Conservation (phyloP, 1,284 basidiomycete genomes). For the Apiotrichum brassicae region DNA sequence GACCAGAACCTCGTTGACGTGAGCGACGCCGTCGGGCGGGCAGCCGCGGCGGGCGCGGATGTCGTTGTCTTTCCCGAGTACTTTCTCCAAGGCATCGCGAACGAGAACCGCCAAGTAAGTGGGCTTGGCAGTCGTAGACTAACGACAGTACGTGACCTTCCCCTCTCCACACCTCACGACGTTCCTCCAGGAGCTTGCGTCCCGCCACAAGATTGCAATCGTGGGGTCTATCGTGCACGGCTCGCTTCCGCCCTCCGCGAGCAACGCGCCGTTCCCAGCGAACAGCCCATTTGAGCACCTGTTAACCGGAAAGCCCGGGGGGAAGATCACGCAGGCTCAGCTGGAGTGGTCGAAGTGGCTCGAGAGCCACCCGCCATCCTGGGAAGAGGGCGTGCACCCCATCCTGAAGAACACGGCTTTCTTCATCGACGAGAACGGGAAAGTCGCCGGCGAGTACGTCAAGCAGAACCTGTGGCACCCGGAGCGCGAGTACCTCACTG, state of each 20-base stretch:
- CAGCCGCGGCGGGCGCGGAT: slow-evolving; percentile 25
- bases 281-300: slow-evolving; percentile 31
- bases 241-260: not conserved
- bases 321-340: slow-evolving; percentile 5
- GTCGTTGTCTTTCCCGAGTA: slow-evolving; percentile 47
- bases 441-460: slow-evolving; percentile 31
- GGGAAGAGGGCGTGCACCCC: slow-evolving; percentile 22
- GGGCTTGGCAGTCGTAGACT: not conserved
- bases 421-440: slow-evolving; percentile 37
- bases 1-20: slow-evolving; percentile 24
- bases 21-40: slow-evolving; percentile 21
- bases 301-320: slow-evolving; percentile 12
- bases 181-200: slow-evolving; percentile 27
- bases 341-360: slow-evolving; percentile 30
- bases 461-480: slow-evolving; percentile 48
- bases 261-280: slow-evolving; percentile 13
- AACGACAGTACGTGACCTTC: slow-evolving; percentile 36
- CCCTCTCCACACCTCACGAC: slow-evolving; percentile 26
- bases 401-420: slow-evolving; percentile 39
- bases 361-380: slow-evolving; percentile 14
- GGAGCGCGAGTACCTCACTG: slow-evolving; percentile 41
- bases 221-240: slow-evolving; percentile 41
- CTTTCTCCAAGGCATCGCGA: slow-evolving; percentile 43
- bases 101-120: slow-evolving; percentile 37
- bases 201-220: slow-evolving; percentile 26